phyloP scores from a whole-genome alignment of 1,284 basidiomycete genomes.

The Hypsizygus ulmarius region DNA sequence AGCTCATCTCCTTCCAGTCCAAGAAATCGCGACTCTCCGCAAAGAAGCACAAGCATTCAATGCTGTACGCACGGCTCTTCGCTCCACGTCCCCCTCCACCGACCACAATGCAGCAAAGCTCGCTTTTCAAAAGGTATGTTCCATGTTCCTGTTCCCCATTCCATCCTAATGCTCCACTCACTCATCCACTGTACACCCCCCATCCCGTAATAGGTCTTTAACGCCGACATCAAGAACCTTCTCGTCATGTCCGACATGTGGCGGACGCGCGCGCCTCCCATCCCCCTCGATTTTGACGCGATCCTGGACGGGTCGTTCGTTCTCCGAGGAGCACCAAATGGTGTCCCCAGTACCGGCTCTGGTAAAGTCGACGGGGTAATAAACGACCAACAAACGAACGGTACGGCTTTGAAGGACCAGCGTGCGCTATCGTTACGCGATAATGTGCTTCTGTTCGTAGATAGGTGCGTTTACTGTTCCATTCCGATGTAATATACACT shows the following conservation, averaged over 20 bases:
- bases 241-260: slow-evolving; percentile 99
- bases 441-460: slow-evolving; percentile 78
- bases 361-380: not conserved
- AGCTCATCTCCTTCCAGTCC: slow-evolving; percentile 53
- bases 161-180: not conserved
- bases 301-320: slow-evolving; percentile 65
- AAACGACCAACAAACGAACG: slow-evolving; percentile 12
- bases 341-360: slow-evolving; percentile 11
- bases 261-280: slow-evolving; percentile 83
- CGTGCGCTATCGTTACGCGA: slow-evolving; percentile 72
- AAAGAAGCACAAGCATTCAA: slow-evolving; percentile 90
- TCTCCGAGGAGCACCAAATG: slow-evolving; percentile 27
- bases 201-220: slow-evolving; percentile 66
- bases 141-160: not conserved
- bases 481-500: not conserved
- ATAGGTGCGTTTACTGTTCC: slow-evolving; percentile 54
- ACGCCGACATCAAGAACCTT: slow-evolving; percentile 84
- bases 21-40: slow-evolving; percentile 87
- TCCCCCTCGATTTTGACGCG: slow-evolving; percentile 76
- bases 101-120: slow-evolving; percentile 60
- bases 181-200: not conserved
- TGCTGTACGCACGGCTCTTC: slow-evolving; percentile 66
- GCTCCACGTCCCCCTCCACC: slow-evolving; percentile 37
- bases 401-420: slow-evolving; percentile 71
- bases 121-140: slow-evolving; percentile 81